Base-by-base conservation (phyloP, 2,329 filamentous ascomycete genomes). In the Neofusicoccum umdonicola region DNA sequence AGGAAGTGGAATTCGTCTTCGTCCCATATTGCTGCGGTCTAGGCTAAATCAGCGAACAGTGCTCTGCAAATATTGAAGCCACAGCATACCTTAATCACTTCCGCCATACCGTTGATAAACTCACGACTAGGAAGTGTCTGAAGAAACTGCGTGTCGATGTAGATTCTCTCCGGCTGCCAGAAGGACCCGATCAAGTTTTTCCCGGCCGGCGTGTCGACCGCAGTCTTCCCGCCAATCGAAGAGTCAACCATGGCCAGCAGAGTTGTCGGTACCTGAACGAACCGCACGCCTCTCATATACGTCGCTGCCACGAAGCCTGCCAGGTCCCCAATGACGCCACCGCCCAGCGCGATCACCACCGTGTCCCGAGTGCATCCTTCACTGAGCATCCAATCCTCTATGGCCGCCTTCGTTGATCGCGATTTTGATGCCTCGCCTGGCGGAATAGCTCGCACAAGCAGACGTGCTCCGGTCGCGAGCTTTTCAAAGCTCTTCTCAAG, bases 41-140 rank as follows among this genome's bases (percentile, higher is more conserved):
- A 76, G 2, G 19, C 19, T 19, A 19, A 19, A 19, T 19, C 19
- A 19, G 19, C 19, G 19, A 19, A 19, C 19, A 19, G 19, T 19
- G 19, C 19, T 19, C 47, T 11, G 15, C 34, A 73, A 69, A 17
- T 42, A 60, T 69, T 64, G 68, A 39, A 19, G 8, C 68, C 64
- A 68, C 31, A 13, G 50, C 71, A 61, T 69, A 80, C 79, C 77
- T 97, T 97, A 76, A 97, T 86, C 35, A 99, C 94, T 81, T 99
- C 95, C 31, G 94, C 95, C 94, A 99, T 97, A 66, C 95, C 95
- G 76, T 99, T 99, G 79, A 97, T 93, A 74, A 99, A 94, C 79
- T 99, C 94, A 69, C 95, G 86, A 68, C 90, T 88, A 0, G 94
- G 93, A 19, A 99, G 83, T 0, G 93, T 96, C 75, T 96, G 92